A percentile compares a stretch with the other conserved stretches of the same genome.
phyloP scores from a whole-genome alignment of 1,284 basidiomycete genomes.

The Leccinum cinnamomeum region DNA sequence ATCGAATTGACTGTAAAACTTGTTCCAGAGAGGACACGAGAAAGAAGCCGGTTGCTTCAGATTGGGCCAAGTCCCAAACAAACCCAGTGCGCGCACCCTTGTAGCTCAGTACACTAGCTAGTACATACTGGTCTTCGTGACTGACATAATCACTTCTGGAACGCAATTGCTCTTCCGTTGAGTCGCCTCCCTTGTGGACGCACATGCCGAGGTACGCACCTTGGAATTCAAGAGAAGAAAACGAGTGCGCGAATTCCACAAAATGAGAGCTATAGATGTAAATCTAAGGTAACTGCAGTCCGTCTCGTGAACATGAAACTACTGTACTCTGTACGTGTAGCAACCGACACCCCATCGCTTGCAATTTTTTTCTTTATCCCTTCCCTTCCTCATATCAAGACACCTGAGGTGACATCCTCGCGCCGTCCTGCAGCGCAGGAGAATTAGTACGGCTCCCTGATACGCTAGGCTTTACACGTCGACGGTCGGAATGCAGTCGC shows the following conservation, averaged over 20 bases:
- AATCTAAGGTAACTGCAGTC: slow-evolving; percentile 33
- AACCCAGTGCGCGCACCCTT: neutral
- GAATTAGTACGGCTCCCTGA: slow-evolving; percentile 35
- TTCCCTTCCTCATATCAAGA: slow-evolving; percentile 13
- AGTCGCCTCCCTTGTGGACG: neutral
- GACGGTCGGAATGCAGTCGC: slow-evolving; percentile 38
- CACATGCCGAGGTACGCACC: neutral
- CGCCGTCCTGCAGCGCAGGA: slow-evolving; percentile 33
- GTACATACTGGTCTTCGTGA: neutral
- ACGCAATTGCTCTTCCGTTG: neutral
- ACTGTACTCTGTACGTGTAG: slow-evolving; percentile 14
- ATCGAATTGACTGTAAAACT: neutral
- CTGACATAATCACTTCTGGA: neutral
- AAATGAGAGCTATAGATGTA: slow-evolving; percentile 29
- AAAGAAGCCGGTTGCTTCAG: neutral
- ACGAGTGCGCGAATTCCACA: slow-evolving; percentile 15
- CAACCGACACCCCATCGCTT: slow-evolving; percentile 1
- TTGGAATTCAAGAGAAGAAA: neutral
- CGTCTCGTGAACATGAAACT: slow-evolving; percentile 10
- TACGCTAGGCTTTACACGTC: slow-evolving; percentile 20
- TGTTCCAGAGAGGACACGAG: neutral
- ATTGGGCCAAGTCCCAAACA: neutral
- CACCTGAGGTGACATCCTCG: slow-evolving; percentile 18
- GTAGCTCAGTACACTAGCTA: neutral
- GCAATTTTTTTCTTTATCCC: neutral